Conservation (phyloP, 306 rosid genomes). For the Medicago ruthenica region DNA sequence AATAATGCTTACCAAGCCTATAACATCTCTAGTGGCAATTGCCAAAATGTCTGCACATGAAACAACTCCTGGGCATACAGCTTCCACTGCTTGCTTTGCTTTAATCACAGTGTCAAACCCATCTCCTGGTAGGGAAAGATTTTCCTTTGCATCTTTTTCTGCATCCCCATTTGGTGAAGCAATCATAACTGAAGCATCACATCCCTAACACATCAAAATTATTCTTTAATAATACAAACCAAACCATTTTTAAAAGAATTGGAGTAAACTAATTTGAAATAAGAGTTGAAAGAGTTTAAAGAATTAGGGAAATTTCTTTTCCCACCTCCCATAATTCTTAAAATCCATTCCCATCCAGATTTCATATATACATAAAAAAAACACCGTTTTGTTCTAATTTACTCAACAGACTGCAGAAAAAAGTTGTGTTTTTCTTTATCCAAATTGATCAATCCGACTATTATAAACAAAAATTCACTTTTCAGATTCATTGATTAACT, state of each 20-base stretch:
- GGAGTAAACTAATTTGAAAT: too few relatives aligned
- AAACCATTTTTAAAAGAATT: neutral
- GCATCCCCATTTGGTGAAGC: constrained; percentile 72
- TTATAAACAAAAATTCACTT: too few relatives aligned
- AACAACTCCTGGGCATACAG: constrained; percentile 68
- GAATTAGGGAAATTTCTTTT: too few relatives aligned
- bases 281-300: too few relatives aligned
- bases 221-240: neutral
- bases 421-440: too few relatives aligned
- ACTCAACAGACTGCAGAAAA: too few relatives aligned
- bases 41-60: constrained; percentile 88
- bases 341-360: too few relatives aligned
- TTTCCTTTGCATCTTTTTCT: constrained; percentile 70
- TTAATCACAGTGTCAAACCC: constrained; percentile 85
- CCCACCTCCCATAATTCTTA: too few relatives aligned
- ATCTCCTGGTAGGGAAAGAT: constrained; percentile 83
- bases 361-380: too few relatives aligned
- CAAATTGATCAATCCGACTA: too few relatives aligned
- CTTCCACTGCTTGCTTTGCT: constrained; percentile 81
- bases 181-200: constrained; percentile 78
- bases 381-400: too few relatives aligned
- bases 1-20: constrained; percentile 53
- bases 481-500: too few relatives aligned
- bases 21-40: constrained; percentile 78
- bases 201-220: constrained; percentile 57